A percentile compares a stretch with the other conserved stretches of the same genome.
Conservation (phyloP, 2,329 filamentous ascomycete species). For the Aspergillus glaucus region DNA sequence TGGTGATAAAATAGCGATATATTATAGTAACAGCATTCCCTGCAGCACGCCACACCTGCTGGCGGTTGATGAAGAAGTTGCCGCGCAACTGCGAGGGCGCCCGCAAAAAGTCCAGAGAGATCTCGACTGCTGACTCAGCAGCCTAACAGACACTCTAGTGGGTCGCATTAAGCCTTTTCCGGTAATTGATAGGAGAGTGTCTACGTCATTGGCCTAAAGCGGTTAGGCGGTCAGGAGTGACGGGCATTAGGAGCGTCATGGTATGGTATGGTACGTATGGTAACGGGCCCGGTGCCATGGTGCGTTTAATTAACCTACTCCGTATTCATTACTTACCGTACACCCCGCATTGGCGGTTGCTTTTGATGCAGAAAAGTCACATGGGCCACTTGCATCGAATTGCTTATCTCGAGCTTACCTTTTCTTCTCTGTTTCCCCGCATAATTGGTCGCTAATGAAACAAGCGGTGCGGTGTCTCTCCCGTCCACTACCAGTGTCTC, state of each 20-base stretch:
- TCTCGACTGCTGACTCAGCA: conserved; percentile 26
- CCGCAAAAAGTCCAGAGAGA: conserved; percentile 15
- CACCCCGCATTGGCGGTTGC: not conserved
- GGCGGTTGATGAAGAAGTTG: conserved; percentile 4
- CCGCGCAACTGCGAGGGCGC: conserved; percentile 8
- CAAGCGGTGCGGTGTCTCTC: conserved; percentile 8
- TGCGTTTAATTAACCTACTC: not conserved
- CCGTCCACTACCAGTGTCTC: conserved; percentile 5
- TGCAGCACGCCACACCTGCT: conserved; percentile 4
- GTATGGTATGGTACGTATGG: not conserved
- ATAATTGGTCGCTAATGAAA: conserved; percentile 3
- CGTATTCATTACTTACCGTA: not conserved
- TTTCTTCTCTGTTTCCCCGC: not conserved
- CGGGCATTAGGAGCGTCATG: not conserved
- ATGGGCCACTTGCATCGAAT: not conserved
- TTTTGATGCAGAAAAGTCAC: not conserved
- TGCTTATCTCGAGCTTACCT: not conserved
- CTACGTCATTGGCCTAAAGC: conserved; percentile 5
- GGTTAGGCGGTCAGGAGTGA: not conserved
- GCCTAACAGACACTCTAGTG: conserved; percentile 3
- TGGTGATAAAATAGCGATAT: conserved; percentile 7
- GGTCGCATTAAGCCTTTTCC: conserved; percentile 12
- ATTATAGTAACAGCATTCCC: not conserved
- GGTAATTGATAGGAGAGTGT: conserved; percentile 15
- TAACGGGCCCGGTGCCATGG: not conserved